These are phyloP conservation scores for Candida buenavistaensis DNA, from an alignment of 1,139 yeast genomes.

Conservation along the genomic window DNA sequence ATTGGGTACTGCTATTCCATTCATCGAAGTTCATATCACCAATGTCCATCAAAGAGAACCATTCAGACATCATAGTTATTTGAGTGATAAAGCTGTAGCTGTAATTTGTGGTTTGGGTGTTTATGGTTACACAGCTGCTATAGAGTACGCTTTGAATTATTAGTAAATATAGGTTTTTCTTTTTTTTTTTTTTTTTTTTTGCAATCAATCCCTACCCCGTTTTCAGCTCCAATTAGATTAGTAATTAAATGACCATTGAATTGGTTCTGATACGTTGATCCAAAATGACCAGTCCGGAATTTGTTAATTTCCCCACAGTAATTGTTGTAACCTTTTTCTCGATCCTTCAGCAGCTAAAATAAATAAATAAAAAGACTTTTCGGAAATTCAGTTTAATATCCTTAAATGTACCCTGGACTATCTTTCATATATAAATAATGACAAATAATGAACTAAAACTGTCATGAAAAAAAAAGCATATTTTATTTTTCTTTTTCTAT, in stretches of 20 bases:
- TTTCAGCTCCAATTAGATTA: no score
- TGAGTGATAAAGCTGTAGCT: constrained; percentile 50
- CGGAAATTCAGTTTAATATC: constrained; percentile 3
- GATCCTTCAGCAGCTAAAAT: background rate
- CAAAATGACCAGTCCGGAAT: no score
- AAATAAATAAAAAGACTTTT: background rate
- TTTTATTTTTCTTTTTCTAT: background rate
- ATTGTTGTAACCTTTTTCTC: no score
- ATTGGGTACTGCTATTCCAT: constrained; percentile 48
- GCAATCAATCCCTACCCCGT: no score
- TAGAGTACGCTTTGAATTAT: constrained; percentile 46
- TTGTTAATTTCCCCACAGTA: no score
- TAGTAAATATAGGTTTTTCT: constrained; percentile 12
- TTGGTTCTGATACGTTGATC: no score
- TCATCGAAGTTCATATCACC: constrained; percentile 49
- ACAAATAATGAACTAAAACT: no score
- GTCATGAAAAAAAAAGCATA: no score
- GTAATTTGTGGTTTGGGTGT: constrained; percentile 50
- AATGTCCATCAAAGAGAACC: constrained; percentile 52
- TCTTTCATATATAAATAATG: no score
- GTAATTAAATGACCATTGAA: no score
- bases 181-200: no score
- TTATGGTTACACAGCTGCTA: constrained; percentile 49
- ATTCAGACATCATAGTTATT: constrained; percentile 49
- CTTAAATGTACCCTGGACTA: constrained; percentile 1